These are phyloP conservation scores for Postia placenta DNA, from an alignment of 768 basidiomycete genomes.

Conservation along the genomic window DNA sequence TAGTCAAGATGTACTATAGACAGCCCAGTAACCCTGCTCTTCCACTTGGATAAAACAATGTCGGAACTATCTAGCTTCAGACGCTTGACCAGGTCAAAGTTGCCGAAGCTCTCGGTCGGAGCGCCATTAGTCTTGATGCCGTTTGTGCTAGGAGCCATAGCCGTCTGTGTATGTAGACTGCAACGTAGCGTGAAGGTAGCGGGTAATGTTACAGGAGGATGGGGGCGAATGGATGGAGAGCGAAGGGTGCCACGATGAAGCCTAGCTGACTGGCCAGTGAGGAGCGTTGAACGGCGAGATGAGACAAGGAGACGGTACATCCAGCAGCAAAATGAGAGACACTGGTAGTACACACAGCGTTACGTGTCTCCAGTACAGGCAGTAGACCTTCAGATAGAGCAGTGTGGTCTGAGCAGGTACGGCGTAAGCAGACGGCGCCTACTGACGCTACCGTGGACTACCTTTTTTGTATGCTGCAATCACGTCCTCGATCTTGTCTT, in stretches of 20 bases:
- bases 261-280: background rate
- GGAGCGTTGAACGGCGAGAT: background rate
- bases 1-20: constrained; percentile 89
- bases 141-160: constrained; percentile 14
- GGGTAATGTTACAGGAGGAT: constrained; percentile 1
- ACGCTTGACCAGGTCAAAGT: constrained; percentile 78
- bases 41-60: constrained; percentile 82
- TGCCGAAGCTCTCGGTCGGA: constrained; percentile 39
- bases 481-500: too few relatives aligned
- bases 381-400: too few relatives aligned
- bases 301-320: constrained; percentile 6
- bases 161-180: constrained; percentile 8
- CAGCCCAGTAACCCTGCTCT: constrained; percentile 80
- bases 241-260: background rate
- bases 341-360: background rate
- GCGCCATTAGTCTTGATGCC: background rate
- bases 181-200: background rate
- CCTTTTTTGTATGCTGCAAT: too few relatives aligned
- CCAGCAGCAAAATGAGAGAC: background rate
- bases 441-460: background rate
- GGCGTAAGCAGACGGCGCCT: background rate
- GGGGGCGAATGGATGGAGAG: constrained; percentile 5
- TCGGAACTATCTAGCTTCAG: constrained; percentile 77
- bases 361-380: too few relatives aligned
- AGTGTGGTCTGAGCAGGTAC: background rate